These are phyloP conservation scores for Cichorium intybus DNA, from an alignment of 140 eudicot species.

Conservation along the genomic window DNA sequence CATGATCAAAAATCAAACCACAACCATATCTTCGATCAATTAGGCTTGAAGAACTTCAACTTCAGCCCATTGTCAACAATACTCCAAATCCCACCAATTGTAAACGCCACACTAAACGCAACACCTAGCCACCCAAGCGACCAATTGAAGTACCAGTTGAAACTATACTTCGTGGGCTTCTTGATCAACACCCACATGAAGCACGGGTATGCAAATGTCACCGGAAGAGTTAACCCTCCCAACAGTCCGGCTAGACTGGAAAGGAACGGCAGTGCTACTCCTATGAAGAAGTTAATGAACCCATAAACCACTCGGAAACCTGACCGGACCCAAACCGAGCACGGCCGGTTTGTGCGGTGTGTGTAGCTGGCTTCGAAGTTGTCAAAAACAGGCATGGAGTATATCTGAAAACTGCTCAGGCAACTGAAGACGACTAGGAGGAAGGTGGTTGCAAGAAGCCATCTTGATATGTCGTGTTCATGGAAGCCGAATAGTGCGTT, in stretches of 20 bases:
- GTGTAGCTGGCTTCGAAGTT: constrained; percentile 94
- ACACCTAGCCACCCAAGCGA: constrained; percentile 70
- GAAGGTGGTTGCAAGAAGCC: constrained; percentile 53
- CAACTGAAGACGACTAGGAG: constrained; percentile 64
- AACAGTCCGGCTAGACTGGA: constrained; percentile 62
- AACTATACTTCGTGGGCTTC: constrained; percentile 55
- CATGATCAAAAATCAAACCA: constrained; percentile 15
- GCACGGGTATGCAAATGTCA: constrained; percentile 73
- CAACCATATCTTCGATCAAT: neutral
- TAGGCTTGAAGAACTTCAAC: constrained; percentile 81
- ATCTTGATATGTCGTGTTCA: constrained; percentile 51
- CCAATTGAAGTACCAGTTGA: constrained; percentile 64
- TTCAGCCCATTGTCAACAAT: constrained; percentile 77
- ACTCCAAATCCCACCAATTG: constrained; percentile 71
- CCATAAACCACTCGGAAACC: constrained; percentile 81
- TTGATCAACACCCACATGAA: constrained; percentile 76
- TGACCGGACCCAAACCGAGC: constrained; percentile 91
- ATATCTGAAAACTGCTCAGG: constrained; percentile 62
- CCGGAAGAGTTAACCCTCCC: constrained; percentile 67
- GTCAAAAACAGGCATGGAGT: constrained; percentile 98
- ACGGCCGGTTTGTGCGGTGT: constrained; percentile 83
- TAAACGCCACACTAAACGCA: constrained; percentile 62
- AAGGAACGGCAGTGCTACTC: constrained; percentile 79
- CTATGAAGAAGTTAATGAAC: constrained; percentile 68
- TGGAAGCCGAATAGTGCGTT: constrained; percentile 62